A percentile compares a stretch with the other conserved stretches of the same genome.
Evolutionary conservation across 768 basidiomycete species (phyloP).

Genomic region (Phanerochaete sordida): DNA sequence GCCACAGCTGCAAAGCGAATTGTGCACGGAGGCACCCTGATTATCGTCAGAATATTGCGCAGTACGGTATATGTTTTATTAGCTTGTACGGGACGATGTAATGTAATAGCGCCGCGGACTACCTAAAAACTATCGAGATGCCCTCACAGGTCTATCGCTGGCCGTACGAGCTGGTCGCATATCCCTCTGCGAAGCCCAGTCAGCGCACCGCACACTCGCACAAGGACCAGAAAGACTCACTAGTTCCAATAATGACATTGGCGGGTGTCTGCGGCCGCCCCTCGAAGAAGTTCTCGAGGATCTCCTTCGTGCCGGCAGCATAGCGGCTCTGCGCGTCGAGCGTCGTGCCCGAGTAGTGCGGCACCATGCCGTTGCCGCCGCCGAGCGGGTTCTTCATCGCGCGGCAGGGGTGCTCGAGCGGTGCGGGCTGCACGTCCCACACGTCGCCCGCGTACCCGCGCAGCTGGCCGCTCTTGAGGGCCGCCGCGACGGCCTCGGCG

Average conservation of each 20-base stretch:
- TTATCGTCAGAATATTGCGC: no score
- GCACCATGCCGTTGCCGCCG: constrained; percentile 88
- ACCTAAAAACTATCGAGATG: no score
- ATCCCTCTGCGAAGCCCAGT: constrained; percentile 10
- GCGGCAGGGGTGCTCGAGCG: constrained; percentile 84
- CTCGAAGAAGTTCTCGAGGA: constrained; percentile 67
- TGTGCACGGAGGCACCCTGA: no score
- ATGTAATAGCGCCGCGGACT: no score
- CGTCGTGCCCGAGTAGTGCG: constrained; percentile 86
- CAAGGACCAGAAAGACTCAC: constrained; percentile 33
- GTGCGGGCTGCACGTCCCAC: constrained; percentile 87
- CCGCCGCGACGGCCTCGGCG: constrained; percentile 73
- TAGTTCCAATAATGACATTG: constrained; percentile 78
- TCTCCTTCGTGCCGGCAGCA: constrained; percentile 65
- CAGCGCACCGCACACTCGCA: not conserved
- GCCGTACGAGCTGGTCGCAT: constrained; percentile 12
- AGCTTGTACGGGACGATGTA: no score
- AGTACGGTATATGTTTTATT: no score
- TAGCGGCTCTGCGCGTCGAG: constrained; percentile 89
- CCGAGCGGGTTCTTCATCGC: constrained; percentile 78
- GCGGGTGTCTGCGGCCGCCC: constrained; percentile 66
- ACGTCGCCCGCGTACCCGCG: constrained; percentile 60
- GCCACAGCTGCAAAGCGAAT: no score
- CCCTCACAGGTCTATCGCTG: no score
- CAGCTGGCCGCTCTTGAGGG: constrained; percentile 74